phyloP scores from a whole-genome alignment of 768 basidiomycete genomes.

The Mycena indigotica region DNA sequence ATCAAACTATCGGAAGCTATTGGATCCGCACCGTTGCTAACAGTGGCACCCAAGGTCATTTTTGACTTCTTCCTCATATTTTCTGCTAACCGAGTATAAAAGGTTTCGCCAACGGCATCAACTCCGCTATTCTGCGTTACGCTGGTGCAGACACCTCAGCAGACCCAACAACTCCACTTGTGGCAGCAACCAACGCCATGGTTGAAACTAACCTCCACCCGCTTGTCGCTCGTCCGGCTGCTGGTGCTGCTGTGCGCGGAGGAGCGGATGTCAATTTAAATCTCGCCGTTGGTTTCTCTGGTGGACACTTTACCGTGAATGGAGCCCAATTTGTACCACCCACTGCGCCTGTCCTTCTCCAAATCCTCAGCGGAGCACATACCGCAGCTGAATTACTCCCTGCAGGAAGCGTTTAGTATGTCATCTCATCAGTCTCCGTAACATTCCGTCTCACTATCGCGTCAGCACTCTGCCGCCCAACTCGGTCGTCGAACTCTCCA shows the following conservation, averaged over 20 bases:
- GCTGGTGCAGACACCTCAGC: slow-evolving; percentile 28
- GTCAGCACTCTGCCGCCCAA: background rate
- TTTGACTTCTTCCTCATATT: too few species aligned
- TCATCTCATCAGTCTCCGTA: background rate
- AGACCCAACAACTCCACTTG: slow-evolving; percentile 32
- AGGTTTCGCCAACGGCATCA: slow-evolving; percentile 35
- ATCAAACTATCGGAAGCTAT: slow-evolving; percentile 43
- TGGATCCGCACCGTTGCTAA: slow-evolving; percentile 35
- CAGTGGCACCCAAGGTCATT: background rate
- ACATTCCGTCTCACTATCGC: background rate
- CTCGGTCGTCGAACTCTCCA: slow-evolving; percentile 29
- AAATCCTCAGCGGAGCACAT: slow-evolving; percentile 22
- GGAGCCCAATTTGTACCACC: slow-evolving; percentile 31
- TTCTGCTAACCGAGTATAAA: too few species aligned
- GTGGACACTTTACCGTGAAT: slow-evolving; percentile 6
- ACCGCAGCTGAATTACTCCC: slow-evolving; percentile 27
- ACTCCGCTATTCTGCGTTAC: slow-evolving; percentile 48
- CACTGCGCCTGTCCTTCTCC: slow-evolving; percentile 22
- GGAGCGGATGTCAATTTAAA: slow-evolving; percentile 41
- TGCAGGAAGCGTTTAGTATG: slow-evolving; percentile 31
- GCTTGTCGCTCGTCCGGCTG: slow-evolving; percentile 24
- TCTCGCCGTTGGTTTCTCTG: slow-evolving; percentile 20
- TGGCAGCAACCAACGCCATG: slow-evolving; percentile 24
- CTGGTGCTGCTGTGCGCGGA: slow-evolving; percentile 37
- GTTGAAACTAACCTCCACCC: slow-evolving; percentile 32